Evolutionary conservation across 345 rosid species (phyloP).

Genomic region (Moringa oleifera): DNA sequence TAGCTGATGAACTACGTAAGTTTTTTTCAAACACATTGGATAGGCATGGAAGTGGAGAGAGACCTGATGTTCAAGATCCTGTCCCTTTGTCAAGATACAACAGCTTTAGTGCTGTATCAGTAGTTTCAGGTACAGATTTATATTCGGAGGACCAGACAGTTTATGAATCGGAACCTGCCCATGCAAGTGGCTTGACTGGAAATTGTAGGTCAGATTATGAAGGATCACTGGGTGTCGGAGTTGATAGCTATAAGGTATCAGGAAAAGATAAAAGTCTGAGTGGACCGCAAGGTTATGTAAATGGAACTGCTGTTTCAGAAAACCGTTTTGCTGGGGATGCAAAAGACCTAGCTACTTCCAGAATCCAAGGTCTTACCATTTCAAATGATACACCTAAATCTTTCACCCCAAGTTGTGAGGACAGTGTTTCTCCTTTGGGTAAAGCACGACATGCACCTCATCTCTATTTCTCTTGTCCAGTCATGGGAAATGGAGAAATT

Average conservation of each 20-base stretch:
- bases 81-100: constrained; percentile 34
- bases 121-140: constrained; percentile 31
- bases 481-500: constrained; percentile 34
- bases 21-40: constrained; percentile 71
- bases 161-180: constrained; percentile 27
- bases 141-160: constrained; percentile 40
- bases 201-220: constrained; percentile 22
- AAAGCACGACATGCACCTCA: constrained; percentile 36
- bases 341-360: constrained; percentile 46
- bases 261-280: constrained; percentile 13
- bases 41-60: constrained; percentile 71
- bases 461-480: constrained; percentile 28
- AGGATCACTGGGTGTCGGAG: constrained; percentile 12
- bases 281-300: not conserved
- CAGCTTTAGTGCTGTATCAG: constrained; percentile 21
- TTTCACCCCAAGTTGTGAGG: constrained; percentile 22
- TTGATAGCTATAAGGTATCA: constrained; percentile 15
- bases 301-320: constrained; percentile 28
- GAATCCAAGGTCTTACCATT: constrained; percentile 31
- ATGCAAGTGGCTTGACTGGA: constrained; percentile 19
- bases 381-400: constrained; percentile 28
- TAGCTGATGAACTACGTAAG: constrained; percentile 51
- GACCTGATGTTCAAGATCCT: constrained; percentile 76
- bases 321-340: constrained; percentile 47
- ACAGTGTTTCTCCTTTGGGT: constrained; percentile 20